phyloP scores from a whole-genome alignment of 257 asterid genomes.

The Osmanthus fragrans region DNA sequence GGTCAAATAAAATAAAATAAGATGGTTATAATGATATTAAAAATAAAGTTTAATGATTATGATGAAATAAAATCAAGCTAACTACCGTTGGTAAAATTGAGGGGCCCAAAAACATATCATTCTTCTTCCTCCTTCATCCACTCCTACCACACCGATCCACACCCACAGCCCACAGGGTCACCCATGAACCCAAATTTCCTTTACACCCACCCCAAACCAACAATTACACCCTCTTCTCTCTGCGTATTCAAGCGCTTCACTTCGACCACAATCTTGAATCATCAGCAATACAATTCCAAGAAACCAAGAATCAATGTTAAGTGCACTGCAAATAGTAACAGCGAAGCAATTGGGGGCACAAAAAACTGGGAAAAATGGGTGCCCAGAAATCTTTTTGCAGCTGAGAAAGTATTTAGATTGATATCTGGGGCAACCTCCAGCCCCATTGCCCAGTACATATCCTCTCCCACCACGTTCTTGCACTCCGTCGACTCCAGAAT shows the following conservation, averaged over 20 bases:
- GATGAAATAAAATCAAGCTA: too few species aligned
- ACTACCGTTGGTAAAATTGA: too few species aligned
- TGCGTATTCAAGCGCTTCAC: conserved; percentile 4
- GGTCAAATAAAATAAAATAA: too few species aligned
- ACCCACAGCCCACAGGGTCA: not conserved
- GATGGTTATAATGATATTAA: too few species aligned
- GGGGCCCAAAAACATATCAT: too few species aligned
- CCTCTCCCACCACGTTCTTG: conserved; percentile 92
- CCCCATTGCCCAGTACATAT: conserved; percentile 92
- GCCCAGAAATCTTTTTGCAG: conserved; percentile 65
- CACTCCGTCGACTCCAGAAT: conserved; percentile 88
- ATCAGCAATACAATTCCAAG: conserved; percentile 20
- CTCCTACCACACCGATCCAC: not conserved
- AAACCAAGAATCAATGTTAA: conserved; percentile 34
- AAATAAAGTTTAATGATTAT: too few species aligned
- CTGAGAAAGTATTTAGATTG: conserved; percentile 77
- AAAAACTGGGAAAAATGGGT: conserved; percentile 81
- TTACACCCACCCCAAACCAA: conserved; percentile 29
- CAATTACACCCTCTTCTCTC: conserved; percentile 17
- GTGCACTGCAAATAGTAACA: conserved; percentile 38
- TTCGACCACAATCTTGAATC: conserved; percentile 27
- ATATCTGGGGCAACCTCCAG: conserved; percentile 91
- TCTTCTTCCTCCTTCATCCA: not conserved
- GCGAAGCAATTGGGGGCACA: conserved; percentile 32
- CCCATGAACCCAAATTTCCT: conserved; percentile 58